Evolutionary conservation across 192 early-diverging fungal species (phyloP).

Genomic region (Coemansia sp.): DNA sequence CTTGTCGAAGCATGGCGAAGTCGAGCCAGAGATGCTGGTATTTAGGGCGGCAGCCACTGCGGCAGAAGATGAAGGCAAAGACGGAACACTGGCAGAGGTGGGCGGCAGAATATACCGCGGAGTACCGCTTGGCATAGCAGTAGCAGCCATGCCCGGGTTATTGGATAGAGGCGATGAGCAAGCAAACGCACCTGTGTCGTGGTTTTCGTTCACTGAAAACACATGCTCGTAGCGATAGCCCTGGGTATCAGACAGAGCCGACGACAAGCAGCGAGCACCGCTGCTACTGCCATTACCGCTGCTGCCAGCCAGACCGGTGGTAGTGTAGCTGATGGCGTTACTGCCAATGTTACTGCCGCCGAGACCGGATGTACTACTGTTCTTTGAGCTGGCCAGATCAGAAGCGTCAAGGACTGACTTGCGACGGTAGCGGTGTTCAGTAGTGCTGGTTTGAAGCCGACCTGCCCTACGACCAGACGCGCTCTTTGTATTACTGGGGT

Average conservation of each 20-base stretch:
- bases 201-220: conserved; percentile 37
- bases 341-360: conserved; percentile 4
- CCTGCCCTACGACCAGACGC: conserved; percentile 3
- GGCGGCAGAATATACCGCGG: background rate
- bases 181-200: background rate
- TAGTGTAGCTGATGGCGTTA: background rate
- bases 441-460: conserved; percentile 41
- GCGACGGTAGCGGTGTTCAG: conserved; percentile 57
- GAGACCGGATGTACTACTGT: background rate
- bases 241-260: conserved; percentile 17
- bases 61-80: background rate
- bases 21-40: background rate
- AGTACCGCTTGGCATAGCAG: background rate
- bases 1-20: conserved; percentile 17
- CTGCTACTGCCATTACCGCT: conserved; percentile 13
- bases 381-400: conserved; percentile 1
- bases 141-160: background rate
- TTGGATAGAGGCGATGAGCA: conserved; percentile 2
- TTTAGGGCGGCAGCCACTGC: background rate
- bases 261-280: conserved; percentile 36
- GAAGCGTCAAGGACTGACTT: conserved; percentile 45
- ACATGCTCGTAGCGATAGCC: conserved; percentile 46
- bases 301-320: background rate
- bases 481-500: conserved; percentile 5
- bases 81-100: background rate